Base-by-base conservation (phyloP, 1,284 basidiomycete species). In the Tetrapyrgos nigripes region DNA sequence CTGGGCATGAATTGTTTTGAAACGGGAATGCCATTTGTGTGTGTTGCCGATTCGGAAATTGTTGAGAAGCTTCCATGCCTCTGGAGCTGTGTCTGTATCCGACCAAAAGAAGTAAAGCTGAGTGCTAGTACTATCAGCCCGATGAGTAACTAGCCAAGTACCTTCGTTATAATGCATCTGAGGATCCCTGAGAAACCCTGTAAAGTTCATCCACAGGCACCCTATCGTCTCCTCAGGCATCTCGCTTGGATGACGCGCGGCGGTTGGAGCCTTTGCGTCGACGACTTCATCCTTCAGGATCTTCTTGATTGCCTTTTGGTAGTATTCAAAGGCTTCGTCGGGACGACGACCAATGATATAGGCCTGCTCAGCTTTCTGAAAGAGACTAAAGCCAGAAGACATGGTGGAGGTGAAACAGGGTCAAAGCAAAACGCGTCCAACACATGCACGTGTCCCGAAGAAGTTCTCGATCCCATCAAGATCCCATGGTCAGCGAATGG, bases 1-100 rank as follows among this genome's bases (percentile, higher is more conserved):
- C 50, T 59, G 35, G 1, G 58, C 67, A 9, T 55, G 26, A 4
- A 64, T 57, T 1, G 64, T 60, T 29, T 62, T 62, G 53, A 75
- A 66, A 29, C 65, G 64, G 9, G 62, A 23, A 46, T 72, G 63
- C 8, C 59, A 21, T 17, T 61, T 56, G 19, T 61, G 53, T 2
- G 58, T 50, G 10, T 64, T 48, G 13, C 57, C 51, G 17, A 71
- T 67, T 1, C 68, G 66, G 61, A 72, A 74, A n/a, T 66, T 64
- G 47, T 59, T 61, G 9, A 74, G 59, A 21, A 74, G 67, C 37
- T 71, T 69, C 57, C 65, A 75, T 10, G 69, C 72, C 6, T 72
- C 70, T 11, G 73, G 70, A 24, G 63, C 55, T 13, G 61, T 58
- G 23, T 63, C 68, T 68, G 29, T n/a, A 9, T 45, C 17, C 13